Evolutionary conservation across 202 grass and related monocot species (phyloP).

Genomic region (Bolboschoenoplectus hybrid): DNA sequence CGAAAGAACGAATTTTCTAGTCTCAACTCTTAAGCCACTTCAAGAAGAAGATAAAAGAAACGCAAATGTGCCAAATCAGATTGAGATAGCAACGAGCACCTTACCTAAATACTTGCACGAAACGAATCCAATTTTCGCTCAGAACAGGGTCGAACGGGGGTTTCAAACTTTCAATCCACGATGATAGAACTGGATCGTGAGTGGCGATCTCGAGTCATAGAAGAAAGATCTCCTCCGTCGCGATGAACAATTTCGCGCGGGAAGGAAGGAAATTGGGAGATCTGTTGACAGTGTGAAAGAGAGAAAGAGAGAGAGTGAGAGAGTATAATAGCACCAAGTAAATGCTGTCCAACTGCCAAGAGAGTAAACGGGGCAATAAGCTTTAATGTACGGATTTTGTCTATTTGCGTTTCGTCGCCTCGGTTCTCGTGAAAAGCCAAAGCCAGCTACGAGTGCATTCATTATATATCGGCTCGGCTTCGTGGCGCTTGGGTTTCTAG

Average conservation of each 20-base stretch:
- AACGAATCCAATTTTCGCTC: conserved; percentile 31
- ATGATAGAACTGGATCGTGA: neutral
- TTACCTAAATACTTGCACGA: conserved; percentile 24
- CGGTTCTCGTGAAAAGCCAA: conserved; percentile 29
- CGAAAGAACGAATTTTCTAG: neutral
- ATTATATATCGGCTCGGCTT: neutral
- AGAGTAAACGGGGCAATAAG: conserved; percentile 45
- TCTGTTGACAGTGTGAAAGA: neutral
- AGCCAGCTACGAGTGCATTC: neutral
- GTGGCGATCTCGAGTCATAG: conserved; percentile 13
- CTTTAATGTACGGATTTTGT: conserved; percentile 48
- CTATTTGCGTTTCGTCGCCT: neutral
- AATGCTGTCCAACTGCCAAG: conserved; percentile 69
- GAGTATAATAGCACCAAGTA: conserved; percentile 33
- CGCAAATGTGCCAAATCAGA: conserved; percentile 13
- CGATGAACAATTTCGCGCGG: conserved; percentile 27
- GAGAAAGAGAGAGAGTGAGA: conserved; percentile 29
- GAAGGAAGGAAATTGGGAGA: conserved; percentile 16
- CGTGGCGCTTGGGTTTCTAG: neutral
- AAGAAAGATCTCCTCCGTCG: neutral
- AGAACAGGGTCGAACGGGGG: neutral
- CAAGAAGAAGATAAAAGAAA: neutral
- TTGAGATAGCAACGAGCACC: neutral
- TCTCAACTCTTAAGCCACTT: neutral
- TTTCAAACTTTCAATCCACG: neutral